Conservation (phyloP, 495 filamentous ascomycete genomes). For the Articulospora tetracladia region DNA sequence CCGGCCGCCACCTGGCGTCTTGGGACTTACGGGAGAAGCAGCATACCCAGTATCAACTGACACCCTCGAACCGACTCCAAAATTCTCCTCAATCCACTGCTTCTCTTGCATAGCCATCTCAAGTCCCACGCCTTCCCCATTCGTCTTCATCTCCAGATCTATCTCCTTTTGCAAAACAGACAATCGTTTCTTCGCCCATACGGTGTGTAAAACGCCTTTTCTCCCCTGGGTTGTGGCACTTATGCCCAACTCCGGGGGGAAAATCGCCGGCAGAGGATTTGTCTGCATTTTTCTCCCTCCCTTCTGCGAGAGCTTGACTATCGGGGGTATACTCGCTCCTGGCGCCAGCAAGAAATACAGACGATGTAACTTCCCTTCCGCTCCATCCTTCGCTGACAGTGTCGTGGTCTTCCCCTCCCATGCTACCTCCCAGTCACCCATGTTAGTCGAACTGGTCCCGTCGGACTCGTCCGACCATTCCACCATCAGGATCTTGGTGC, state of each 20-base stretch:
- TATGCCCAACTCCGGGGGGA: constrained; percentile 64
- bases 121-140: constrained; percentile 72
- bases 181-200: constrained; percentile 76
- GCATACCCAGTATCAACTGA: constrained; percentile 24
- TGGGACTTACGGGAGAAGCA: constrained; percentile 38
- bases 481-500: constrained; percentile 81
- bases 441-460: constrained; percentile 26
- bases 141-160: constrained; percentile 50
- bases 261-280: constrained; percentile 78
- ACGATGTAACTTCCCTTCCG: constrained; percentile 50
- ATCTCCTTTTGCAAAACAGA: constrained; percentile 72
- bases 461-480: constrained; percentile 63
- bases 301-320: constrained; percentile 56
- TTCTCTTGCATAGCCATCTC: constrained; percentile 79
- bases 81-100: constrained; percentile 76
- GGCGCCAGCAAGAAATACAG: constrained; percentile 74
- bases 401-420: constrained; percentile 72
- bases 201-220: constrained; percentile 76
- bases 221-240: constrained; percentile 62
- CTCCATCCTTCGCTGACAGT: constrained; percentile 58
- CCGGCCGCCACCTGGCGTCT: constrained; percentile 59
- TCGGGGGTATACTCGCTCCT: constrained; percentile 58
- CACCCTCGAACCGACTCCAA: constrained; percentile 50
- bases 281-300: constrained; percentile 42
- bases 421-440: constrained; percentile 62